Conservation (phyloP, 1,139 yeast genomes). For the Candida glucosophila region DNA sequence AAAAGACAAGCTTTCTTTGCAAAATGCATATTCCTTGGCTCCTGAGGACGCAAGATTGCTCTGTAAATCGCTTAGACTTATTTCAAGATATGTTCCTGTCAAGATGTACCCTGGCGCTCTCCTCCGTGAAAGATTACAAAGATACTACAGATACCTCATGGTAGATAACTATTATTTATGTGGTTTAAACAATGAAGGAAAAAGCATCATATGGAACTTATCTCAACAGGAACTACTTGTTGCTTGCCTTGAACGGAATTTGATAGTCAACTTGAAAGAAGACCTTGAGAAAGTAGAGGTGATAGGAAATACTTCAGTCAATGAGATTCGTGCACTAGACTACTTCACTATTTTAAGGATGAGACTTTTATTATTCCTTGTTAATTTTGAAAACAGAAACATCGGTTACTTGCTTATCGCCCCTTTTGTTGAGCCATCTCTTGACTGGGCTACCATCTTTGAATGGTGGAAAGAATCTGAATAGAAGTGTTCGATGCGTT, state of each 20-base stretch:
- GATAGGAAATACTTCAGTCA: constrained; percentile 7
- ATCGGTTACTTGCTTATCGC: constrained; percentile 27
- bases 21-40: constrained; percentile 39
- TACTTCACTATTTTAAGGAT: constrained; percentile 16
- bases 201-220: constrained; percentile 42
- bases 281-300: constrained; percentile 10
- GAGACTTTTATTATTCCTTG: constrained; percentile 21
- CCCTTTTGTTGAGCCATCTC: constrained; percentile 6
- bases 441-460: constrained; percentile 3
- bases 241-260: constrained; percentile 43
- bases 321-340: constrained; percentile 6
- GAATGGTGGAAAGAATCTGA: too few relatives aligned
- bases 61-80: constrained; percentile 27
- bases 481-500: too few relatives aligned
- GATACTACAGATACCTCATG: constrained; percentile 33
- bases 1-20: constrained; percentile 16
- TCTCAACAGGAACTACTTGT: constrained; percentile 33
- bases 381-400: constrained; percentile 25
- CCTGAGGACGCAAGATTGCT: constrained; percentile 24
- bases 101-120: constrained; percentile 26
- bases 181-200: constrained; percentile 25
- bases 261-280: constrained; percentile 21
- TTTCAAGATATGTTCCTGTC: constrained; percentile 31
- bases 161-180: constrained; percentile 45
- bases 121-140: constrained; percentile 29